phyloP scores from a whole-genome alignment of 176 grass and related monocot species.

The Carex littledalei region DNA sequence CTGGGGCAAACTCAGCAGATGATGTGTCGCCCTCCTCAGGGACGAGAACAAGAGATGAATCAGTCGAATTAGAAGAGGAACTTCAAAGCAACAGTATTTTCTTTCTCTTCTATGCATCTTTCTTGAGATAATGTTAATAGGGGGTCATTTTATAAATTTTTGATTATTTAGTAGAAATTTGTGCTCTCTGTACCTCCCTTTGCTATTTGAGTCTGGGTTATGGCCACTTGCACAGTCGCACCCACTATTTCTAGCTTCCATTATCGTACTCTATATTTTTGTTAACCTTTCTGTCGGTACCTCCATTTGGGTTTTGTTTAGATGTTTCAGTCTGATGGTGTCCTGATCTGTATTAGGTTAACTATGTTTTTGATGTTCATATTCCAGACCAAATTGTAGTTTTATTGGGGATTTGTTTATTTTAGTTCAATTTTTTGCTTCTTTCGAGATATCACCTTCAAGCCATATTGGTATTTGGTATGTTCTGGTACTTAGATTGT shows the following conservation, averaged over 20 bases:
- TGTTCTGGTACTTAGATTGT: neutral
- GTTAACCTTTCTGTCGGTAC: neutral
- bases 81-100: neutral
- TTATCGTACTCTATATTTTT: neutral
- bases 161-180: neutral
- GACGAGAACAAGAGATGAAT: constrained; percentile 1
- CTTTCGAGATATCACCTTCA: neutral
- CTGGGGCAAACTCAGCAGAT: constrained; percentile 1
- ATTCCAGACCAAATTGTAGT: neutral
- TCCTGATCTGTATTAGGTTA: neutral
- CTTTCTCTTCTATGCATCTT: neutral
- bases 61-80: neutral
- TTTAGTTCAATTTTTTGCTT: neutral
- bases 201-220: neutral
- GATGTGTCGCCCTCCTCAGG: neutral
- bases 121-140: neutral
- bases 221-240: neutral
- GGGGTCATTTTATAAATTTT: neutral
- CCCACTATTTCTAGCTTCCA: neutral
- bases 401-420: neutral
- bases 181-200: neutral
- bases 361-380: neutral
- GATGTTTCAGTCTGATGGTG: neutral
- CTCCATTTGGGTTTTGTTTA: neutral
- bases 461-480: neutral